These are phyloP conservation scores for Avena eriantha DNA, from an alignment of 176 grass and related monocot species.

Conservation along the genomic window DNA sequence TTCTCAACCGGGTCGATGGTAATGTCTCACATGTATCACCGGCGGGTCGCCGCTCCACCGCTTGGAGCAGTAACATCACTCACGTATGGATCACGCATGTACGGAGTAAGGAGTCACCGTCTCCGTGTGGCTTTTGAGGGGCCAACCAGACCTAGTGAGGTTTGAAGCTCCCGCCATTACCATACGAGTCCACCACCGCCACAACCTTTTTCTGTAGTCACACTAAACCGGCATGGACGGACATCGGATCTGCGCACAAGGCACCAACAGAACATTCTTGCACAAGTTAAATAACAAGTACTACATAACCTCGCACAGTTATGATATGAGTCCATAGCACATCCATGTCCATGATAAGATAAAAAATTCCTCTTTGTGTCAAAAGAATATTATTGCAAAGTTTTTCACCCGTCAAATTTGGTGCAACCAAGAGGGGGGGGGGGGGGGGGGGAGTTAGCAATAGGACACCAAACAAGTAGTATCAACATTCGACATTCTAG, in stretches of 20 bases:
- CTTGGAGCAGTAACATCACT: too few relatives aligned
- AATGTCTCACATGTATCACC: too few relatives aligned
- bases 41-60: too few relatives aligned
- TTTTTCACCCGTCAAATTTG: neutral
- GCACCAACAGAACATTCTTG: neutral
- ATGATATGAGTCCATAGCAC: neutral
- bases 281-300: neutral
- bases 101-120: too few relatives aligned
- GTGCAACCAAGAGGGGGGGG: neutral
- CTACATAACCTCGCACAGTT: constrained; percentile 9
- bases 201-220: neutral
- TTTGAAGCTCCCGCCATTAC: neutral
- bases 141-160: too few relatives aligned
- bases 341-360: neutral
- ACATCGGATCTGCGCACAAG: neutral
- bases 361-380: neutral
- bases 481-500: too few relatives aligned
- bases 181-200: neutral
- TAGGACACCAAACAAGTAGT: neutral
- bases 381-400: neutral
- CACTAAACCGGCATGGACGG: neutral
- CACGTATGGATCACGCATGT: too few relatives aligned
- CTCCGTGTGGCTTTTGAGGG: too few relatives aligned
- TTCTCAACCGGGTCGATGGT: too few relatives aligned
- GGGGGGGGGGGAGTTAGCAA: neutral